Percentiles rank a stretch among this genome's conserved stretches.
Conservation (phyloP, 2,329 filamentous ascomycete species). For the Endoconidiophora laricicola region DNA sequence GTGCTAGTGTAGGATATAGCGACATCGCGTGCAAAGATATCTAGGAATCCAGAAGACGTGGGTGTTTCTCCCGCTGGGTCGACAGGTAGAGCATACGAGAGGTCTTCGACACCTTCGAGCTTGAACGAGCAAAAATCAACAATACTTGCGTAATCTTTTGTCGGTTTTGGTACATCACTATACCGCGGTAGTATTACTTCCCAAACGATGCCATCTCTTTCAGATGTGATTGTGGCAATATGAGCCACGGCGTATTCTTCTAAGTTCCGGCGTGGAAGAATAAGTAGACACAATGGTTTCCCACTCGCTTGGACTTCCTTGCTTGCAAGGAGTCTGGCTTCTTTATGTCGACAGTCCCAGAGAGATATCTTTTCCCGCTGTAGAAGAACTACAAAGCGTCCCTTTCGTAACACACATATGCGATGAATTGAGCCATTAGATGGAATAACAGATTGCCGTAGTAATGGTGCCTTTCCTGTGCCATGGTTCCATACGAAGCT, state of each 20-base stretch:
- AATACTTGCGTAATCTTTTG: constrained; percentile 21
- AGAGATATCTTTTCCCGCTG: constrained; percentile 53
- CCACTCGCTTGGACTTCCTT: constrained; percentile 31
- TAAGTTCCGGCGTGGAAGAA: constrained; percentile 47
- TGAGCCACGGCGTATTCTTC: constrained; percentile 44
- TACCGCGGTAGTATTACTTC: constrained; percentile 47
- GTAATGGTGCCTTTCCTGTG: constrained; percentile 18
- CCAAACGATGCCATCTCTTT: constrained; percentile 68
- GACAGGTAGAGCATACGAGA: constrained; percentile 59
- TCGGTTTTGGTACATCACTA: constrained; percentile 14
- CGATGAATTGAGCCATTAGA: constrained; percentile 59
- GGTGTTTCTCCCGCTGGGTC: constrained; percentile 67
- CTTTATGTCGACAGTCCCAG: constrained; percentile 56
- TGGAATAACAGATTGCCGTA: constrained; percentile 50
- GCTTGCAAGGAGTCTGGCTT: constrained; percentile 41
- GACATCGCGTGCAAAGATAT: constrained; percentile 72
- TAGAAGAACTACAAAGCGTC: constrained; percentile 66
- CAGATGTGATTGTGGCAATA: constrained; percentile 67
- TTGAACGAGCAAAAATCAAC: constrained; percentile 55
- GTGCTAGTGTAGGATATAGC: constrained; percentile 67
- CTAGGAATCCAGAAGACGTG: constrained; percentile 60
- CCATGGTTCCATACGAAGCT: constrained; percentile 69
- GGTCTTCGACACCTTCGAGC: constrained; percentile 40
- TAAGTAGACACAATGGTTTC: constrained; percentile 64
- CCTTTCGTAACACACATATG: constrained; percentile 61